These are phyloP conservation scores for Lyophyllum semitale DNA, from an alignment of 768 basidiomycete species.

Conservation along the genomic window DNA sequence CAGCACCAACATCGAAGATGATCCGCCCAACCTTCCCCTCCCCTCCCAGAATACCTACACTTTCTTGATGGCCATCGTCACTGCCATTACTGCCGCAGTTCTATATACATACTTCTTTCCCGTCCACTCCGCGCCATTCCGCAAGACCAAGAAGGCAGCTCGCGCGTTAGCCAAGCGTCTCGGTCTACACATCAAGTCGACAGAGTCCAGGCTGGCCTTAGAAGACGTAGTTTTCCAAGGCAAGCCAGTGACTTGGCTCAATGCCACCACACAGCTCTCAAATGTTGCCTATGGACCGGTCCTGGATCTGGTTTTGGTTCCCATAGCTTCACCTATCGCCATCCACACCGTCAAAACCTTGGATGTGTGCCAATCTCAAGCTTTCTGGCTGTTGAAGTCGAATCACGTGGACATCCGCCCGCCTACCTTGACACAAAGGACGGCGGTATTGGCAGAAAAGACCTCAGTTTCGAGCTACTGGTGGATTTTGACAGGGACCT, in stretches of 20 bases:
- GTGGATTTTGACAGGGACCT: neutral
- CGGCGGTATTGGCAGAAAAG: neutral
- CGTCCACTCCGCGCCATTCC: neutral
- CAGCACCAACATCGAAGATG: neutral
- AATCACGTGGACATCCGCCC: neutral
- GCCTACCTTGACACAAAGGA: neutral
- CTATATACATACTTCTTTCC: neutral
- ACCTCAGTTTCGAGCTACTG: neutral
- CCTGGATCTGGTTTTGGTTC: neutral
- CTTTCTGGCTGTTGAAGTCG: neutral
- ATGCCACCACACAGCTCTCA: neutral
- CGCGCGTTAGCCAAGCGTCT: neutral
- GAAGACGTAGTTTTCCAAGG: neutral
- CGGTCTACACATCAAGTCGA: neutral
- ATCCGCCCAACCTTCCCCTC: neutral
- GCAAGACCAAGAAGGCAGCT: neutral
- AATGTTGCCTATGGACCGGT: neutral
- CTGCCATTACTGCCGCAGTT: neutral
- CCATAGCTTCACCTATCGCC: neutral
- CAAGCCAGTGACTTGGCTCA: too few species aligned
- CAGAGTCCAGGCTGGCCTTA: neutral
- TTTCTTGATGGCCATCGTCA: neutral
- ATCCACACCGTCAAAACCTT: neutral
- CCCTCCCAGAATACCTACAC: neutral
- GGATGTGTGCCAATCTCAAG: neutral